Evolutionary conservation across 208 protist genomes (phyloP).

Genomic region (Leishmania tarentolae): DNA sequence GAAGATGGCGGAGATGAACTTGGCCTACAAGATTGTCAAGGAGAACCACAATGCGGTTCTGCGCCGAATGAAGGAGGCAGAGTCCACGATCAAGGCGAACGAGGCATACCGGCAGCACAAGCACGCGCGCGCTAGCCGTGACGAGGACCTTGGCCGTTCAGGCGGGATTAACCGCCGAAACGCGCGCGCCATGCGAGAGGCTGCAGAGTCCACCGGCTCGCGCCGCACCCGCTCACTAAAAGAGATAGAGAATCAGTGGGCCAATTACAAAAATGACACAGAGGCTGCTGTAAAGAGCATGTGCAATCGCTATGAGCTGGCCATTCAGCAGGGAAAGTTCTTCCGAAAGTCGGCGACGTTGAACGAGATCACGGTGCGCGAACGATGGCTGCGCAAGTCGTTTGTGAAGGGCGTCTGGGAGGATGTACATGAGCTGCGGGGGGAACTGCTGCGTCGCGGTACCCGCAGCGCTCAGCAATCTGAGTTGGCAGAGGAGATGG

Average conservation of each 20-base stretch:
- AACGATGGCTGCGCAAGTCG: conserved; percentile 87
- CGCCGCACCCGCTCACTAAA: conserved; percentile 57
- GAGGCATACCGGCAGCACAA: conserved; percentile 72
- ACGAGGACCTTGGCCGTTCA: conserved; percentile 78
- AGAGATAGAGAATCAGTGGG: conserved; percentile 81
- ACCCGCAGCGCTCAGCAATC: conserved; percentile 88
- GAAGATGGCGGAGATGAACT: conserved; percentile 90
- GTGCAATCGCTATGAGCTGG: conserved; percentile 90
- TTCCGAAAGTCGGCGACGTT: conserved; percentile 82
- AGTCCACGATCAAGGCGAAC: conserved; percentile 55
- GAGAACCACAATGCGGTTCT: conserved; percentile 81
- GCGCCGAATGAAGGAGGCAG: conserved; percentile 61
- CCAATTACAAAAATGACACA: conserved; percentile 67
- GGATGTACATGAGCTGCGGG: conserved; percentile 88
- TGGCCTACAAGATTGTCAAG: conserved; percentile 90
- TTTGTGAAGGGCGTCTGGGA: conserved; percentile 90
- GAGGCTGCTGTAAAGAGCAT: conserved; percentile 77
- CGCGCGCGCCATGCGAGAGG: conserved; percentile 41
- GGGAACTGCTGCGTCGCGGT: conserved; percentile 86
- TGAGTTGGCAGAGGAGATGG: conserved; percentile 90
- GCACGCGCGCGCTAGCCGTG: conserved; percentile 52
- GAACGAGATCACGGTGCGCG: conserved; percentile 86
- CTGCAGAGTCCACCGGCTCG: conserved; percentile 12
- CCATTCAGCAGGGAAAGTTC: conserved; percentile 82
- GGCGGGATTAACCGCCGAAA: conserved; percentile 81